Base-by-base conservation (phyloP, 2,329 filamentous ascomycete genomes). In the Colletotrichum simmondsii region DNA sequence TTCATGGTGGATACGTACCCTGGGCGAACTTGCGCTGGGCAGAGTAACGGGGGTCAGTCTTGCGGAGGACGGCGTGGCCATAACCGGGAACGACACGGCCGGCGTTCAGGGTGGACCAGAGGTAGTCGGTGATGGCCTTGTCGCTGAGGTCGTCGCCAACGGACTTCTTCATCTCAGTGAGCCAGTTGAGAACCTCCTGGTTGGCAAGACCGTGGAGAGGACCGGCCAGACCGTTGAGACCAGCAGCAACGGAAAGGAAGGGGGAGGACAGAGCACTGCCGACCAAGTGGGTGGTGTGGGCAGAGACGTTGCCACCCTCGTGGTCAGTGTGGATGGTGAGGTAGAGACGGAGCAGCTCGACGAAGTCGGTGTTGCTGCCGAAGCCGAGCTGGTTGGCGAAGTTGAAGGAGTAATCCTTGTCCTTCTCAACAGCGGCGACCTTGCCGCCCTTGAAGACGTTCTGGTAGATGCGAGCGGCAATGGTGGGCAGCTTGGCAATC, bases 361-460 rank as follows among this genome's bases (percentile, higher is more conserved):
- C 88, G 80, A 99, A 99, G 90, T 98, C 96, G 81, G 91, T 89
- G 92, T 99, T 98, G 81, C 93, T 92, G 80, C 94, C 94, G 85
- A 97, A 99, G 81, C 97, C 97, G 80, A 99, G 95, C 92, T 98
- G 95, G 92, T 98, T 98, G 87, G 97, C 95, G 85, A 99, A 94
- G 93, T 99, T 99, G 94, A 93, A 99, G 80, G 93, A 91, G 90
- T 98, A 99, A 85, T 99, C 97, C 94, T 98, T 97, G 89, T 98
- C 96, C 91, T 98, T 97, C 90, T 98, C 93, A 84, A 98, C 91
- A 68, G 95, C 85, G 74, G 95, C 94, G 78, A 99, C 96, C 93
- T 98, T 98, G 88, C 97, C 97, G 83, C 97, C 97, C 92, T 98
- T 98, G 94, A 97, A 99, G 85, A 98, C 93, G 86, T 99, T 99